phyloP scores from a whole-genome alignment of 441 rosid genomes.

The Brassica balearica region DNA sequence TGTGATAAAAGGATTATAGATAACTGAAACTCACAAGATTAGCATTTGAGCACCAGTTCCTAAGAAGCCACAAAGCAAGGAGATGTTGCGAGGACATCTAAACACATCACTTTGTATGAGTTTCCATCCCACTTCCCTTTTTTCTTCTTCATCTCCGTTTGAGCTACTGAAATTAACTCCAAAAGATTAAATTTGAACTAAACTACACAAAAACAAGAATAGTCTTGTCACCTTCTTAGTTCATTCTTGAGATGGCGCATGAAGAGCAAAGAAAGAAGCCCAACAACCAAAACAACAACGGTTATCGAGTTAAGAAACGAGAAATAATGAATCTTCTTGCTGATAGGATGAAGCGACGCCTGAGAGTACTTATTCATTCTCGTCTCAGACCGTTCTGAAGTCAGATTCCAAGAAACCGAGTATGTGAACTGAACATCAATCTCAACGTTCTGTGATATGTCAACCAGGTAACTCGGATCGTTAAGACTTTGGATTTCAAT shows the following conservation, averaged over 20 bases:
- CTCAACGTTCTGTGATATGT: conserved; percentile 63
- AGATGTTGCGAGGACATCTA: conserved; percentile 61
- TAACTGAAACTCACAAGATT: too few species aligned
- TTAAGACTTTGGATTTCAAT: conserved; percentile 62
- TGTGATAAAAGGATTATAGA: background rate
- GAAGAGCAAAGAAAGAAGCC: conserved; percentile 61
- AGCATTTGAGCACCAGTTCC: conserved; percentile 66
- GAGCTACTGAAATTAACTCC: conserved; percentile 52
- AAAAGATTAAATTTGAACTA: background rate
- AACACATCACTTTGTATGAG: conserved; percentile 79
- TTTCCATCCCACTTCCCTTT: conserved; percentile 81
- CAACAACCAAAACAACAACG: conserved; percentile 60
- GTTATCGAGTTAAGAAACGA: conserved; percentile 67
- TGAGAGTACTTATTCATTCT: conserved; percentile 69
- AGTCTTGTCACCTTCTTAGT: conserved; percentile 58
- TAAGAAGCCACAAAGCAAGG: conserved; percentile 75
- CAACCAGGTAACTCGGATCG: conserved; percentile 69
- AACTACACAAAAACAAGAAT: conserved; percentile 2
- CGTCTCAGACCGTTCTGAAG: conserved; percentile 51
- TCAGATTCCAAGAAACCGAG: conserved; percentile 75
- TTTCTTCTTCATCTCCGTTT: conserved; percentile 78
- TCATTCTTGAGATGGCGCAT: conserved; percentile 75
- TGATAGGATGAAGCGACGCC: conserved; percentile 58
- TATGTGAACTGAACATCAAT: conserved; percentile 73
- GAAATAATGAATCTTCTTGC: conserved; percentile 69